A percentile compares a stretch with the other conserved stretches of the same genome.
Evolutionary conservation across 2,329 filamentous ascomycete species (phyloP).

Genomic region (Penicillium sp.): DNA sequence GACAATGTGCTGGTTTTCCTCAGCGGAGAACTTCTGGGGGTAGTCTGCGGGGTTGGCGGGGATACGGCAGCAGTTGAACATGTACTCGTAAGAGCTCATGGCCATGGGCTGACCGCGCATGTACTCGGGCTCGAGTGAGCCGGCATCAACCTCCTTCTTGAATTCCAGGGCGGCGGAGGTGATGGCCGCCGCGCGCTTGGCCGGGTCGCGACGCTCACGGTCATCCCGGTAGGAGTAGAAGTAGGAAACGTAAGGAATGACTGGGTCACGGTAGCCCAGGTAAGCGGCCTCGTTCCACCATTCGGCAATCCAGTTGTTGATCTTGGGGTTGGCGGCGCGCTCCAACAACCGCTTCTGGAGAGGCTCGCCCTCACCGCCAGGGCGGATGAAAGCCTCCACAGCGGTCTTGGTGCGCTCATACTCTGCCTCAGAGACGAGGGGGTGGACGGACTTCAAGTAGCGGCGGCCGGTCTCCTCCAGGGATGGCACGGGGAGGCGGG

Average conservation of each 20-base stretch:
- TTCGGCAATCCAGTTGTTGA: constrained; percentile 92
- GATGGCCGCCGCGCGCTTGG: constrained; percentile 90
- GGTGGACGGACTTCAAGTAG: constrained; percentile 68
- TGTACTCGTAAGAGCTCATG: constrained; percentile 98
- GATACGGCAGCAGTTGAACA: constrained; percentile 94
- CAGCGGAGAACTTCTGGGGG: constrained; percentile 73
- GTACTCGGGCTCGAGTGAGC: constrained; percentile 90
- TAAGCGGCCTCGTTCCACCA: constrained; percentile 99
- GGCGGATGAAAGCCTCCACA: constrained; percentile 83
- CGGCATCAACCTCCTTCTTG: constrained; percentile 84
- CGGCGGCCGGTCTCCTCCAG: constrained; percentile 65
- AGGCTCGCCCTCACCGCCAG: constrained; percentile 77
- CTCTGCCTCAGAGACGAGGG: constrained; percentile 60
- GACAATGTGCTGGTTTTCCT: constrained; percentile 82
- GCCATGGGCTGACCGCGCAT: constrained; percentile 97
- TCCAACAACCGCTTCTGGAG: constrained; percentile 87
- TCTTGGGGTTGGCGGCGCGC: constrained; percentile 73
- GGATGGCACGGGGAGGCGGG: constrained; percentile 62
- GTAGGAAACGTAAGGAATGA: constrained; percentile 98
- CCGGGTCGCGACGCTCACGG: constrained; percentile 79
- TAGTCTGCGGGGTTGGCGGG: constrained; percentile 80
- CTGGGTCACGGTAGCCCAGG: constrained; percentile 87
- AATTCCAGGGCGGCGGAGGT: constrained; percentile 85
- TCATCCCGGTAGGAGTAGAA: constrained; percentile 99
- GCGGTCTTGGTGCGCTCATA: constrained; percentile 70